A percentile compares a stretch with the other conserved stretches of the same genome.
These are phyloP conservation scores for Harringtonia aguacate DNA, from an alignment of 2,329 filamentous ascomycete genomes.

Conservation along the genomic window DNA sequence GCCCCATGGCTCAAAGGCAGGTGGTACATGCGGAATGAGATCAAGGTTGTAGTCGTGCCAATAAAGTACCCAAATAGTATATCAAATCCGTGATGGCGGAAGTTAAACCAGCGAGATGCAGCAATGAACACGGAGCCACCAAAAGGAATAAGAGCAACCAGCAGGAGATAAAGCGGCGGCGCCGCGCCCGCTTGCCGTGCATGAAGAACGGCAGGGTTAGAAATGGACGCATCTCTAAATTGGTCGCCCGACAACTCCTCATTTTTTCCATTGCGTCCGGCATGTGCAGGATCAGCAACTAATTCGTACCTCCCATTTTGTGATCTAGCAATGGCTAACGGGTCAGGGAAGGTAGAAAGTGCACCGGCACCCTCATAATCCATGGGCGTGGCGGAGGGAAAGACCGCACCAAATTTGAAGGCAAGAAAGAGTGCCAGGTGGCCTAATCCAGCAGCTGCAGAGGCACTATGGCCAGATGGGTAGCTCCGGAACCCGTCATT, in stretches of 20 bases:
- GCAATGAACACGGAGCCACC: constrained; percentile 69
- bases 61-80: constrained; percentile 77
- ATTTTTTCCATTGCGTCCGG: too few species aligned
- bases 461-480: constrained; percentile 65
- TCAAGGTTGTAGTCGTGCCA: constrained; percentile 58
- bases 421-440: constrained; percentile 84
- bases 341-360: too few species aligned
- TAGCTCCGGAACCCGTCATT: constrained; percentile 81
- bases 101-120: constrained; percentile 80
- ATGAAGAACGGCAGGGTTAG: constrained; percentile 28
- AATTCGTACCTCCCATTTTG: too few species aligned
- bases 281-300: too few species aligned
- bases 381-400: constrained; percentile 40
- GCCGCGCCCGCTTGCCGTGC: constrained; percentile 67
- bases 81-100: constrained; percentile 86
- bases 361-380: too few species aligned
- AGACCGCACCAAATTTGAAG: constrained; percentile 65
- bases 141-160: constrained; percentile 60
- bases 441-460: constrained; percentile 67
- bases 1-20: constrained; percentile 66
- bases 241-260: too few species aligned
- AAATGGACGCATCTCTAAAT: too few species aligned
- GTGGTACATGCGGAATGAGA: constrained; percentile 80
- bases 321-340: too few species aligned
- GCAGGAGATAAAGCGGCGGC: constrained; percentile 69